Percentiles rank a stretch among this genome's conserved stretches.
phyloP scores from a whole-genome alignment of 2,329 filamentous ascomycete genomes.

The Clathrospora elynae region DNA sequence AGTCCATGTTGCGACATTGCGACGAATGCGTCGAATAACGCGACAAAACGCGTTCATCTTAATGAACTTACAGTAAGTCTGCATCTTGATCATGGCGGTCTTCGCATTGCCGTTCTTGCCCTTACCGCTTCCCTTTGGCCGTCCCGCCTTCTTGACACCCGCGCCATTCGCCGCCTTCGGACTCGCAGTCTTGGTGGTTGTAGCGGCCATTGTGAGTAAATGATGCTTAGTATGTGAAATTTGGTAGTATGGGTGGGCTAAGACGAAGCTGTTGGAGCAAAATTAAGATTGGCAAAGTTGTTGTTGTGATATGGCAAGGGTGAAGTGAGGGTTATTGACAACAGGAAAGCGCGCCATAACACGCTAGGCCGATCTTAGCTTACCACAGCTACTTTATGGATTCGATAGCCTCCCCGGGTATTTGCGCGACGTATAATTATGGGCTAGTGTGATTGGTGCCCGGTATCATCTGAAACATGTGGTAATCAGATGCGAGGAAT shows the following conservation, averaged over 20 bases:
- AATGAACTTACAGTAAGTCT: constrained; percentile 42
- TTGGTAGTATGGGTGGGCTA: not conserved
- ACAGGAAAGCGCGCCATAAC: constrained; percentile 13
- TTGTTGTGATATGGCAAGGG: constrained; percentile 10
- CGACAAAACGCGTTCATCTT: constrained; percentile 21
- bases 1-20: not conserved
- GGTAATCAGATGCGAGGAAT: constrained; percentile 14
- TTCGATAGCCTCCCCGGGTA: constrained; percentile 10
- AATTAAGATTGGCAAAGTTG: constrained; percentile 4
- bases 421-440: constrained; percentile 9
- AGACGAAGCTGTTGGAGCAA: not conserved
- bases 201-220: constrained; percentile 29
- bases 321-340: constrained; percentile 23
- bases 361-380: constrained; percentile 11
- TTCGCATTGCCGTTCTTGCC: constrained; percentile 35
- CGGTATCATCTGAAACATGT: constrained; percentile 16
- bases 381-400: constrained; percentile 12
- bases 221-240: constrained; percentile 3
- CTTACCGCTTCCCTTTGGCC: constrained; percentile 17
- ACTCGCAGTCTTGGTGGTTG: constrained; percentile 32
- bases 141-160: constrained; percentile 38
- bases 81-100: constrained; percentile 44
- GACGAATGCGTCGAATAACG: constrained; percentile 24
- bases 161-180: constrained; percentile 30
- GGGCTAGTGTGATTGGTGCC: constrained; percentile 16